A percentile compares a stretch with the other conserved stretches of the same genome.
Evolutionary conservation across 1,284 basidiomycete genomes (phyloP).

Genomic region (Fomitopsis betulina): DNA sequence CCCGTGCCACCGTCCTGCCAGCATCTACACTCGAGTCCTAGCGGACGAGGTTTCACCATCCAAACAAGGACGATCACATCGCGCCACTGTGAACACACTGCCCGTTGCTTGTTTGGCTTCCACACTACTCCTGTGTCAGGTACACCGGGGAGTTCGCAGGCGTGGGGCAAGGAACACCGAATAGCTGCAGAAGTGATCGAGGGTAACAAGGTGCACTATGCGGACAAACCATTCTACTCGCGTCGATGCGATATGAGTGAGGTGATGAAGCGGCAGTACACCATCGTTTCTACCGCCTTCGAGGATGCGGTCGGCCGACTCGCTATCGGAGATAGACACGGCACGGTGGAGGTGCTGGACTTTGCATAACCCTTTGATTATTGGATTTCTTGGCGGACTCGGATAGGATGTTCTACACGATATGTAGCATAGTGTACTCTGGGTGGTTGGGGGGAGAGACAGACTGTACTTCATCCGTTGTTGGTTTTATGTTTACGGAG

Average conservation of each 20-base stretch:
- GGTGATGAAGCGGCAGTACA: constrained; percentile 29
- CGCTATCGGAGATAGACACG: constrained; percentile 30
- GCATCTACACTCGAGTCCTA: constrained; percentile 24
- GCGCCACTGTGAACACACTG: constrained; percentile 24
- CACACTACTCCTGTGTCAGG: constrained; percentile 10
- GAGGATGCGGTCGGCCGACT: constrained; percentile 34
- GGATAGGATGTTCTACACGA: neutral
- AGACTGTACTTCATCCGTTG: neutral
- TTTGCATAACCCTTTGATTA: constrained; percentile 22
- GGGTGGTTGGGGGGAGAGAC: neutral
- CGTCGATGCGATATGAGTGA: constrained; percentile 31
- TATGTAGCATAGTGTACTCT: neutral
- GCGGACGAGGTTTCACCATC: constrained; percentile 33
- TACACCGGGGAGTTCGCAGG: neutral
- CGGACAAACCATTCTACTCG: constrained; percentile 26
- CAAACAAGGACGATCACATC: constrained; percentile 30
- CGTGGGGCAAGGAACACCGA: constrained; percentile 3
- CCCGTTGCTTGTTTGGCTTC: constrained; percentile 31
- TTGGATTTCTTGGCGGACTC: neutral
- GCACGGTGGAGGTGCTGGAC: constrained; percentile 32
- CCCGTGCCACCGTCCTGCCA: constrained; percentile 29
- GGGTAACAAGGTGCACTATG: constrained; percentile 20
- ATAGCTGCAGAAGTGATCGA: neutral
- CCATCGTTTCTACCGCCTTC: constrained; percentile 26
- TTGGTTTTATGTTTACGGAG: neutral